Conservation (phyloP, 2,329 filamentous ascomycete genomes). For the Penicillium digitatum region DNA sequence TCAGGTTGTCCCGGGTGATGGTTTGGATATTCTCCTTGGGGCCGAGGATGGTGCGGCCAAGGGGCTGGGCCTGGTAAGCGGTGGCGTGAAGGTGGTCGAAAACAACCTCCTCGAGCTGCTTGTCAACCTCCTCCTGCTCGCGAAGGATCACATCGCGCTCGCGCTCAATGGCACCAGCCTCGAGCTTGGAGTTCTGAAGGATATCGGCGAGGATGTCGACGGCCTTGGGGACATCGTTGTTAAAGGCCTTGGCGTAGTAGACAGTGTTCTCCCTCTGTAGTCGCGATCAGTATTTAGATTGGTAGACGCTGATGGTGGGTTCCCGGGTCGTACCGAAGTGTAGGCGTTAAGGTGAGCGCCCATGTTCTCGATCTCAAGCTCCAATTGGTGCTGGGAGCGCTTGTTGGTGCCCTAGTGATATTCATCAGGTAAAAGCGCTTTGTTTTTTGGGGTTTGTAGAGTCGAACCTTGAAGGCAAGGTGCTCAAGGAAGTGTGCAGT, state of each 20-base stretch:
- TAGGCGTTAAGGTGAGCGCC: conserved; percentile 98
- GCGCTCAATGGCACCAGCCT: conserved; percentile 85
- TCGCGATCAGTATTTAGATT: conserved; percentile 25
- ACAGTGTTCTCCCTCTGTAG: conserved; percentile 93
- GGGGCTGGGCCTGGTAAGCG: conserved; percentile 91
- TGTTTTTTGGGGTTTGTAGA: neutral
- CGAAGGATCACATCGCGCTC: conserved; percentile 98
- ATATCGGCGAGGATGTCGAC: conserved; percentile 99
- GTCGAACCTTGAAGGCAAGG: conserved; percentile 92
- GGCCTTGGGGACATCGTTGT: conserved; percentile 90
- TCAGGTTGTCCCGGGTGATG: conserved; percentile 86
- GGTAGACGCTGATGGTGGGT: conserved; percentile 11
- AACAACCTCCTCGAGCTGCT: conserved; percentile 98
- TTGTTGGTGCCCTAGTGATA: conserved; percentile 71
- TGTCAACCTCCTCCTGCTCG: conserved; percentile 99
- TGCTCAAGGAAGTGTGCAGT: conserved; percentile 99
- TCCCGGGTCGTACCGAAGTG: conserved; percentile 72
- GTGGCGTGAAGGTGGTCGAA: conserved; percentile 99
- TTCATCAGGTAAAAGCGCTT: conserved; percentile 12
- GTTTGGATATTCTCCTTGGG: conserved; percentile 97
- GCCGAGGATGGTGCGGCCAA: conserved; percentile 95
- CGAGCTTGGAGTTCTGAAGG: conserved; percentile 98
- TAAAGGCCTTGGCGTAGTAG: conserved; percentile 99
- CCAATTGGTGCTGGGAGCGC: conserved; percentile 92
- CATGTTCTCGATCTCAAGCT: conserved; percentile 99